Evolutionary conservation across 352 stramenopile species (phyloP).

Genomic region (Globisporangium nagaii): DNA sequence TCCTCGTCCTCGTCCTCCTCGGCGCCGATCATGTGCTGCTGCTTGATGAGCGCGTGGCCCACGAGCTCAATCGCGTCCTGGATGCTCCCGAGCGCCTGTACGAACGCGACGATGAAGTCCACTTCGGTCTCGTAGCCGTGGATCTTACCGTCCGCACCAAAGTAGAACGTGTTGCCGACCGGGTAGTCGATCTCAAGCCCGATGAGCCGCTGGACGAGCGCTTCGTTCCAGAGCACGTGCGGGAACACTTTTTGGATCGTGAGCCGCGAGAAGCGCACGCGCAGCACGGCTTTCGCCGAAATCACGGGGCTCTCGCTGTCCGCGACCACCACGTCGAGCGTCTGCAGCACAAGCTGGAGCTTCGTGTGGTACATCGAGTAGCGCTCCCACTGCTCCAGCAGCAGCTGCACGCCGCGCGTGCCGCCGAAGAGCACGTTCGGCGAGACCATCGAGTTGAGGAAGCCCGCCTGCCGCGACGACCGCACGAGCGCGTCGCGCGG

Average conservation of each 20-base stretch:
- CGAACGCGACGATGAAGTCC: slow-evolving; percentile 48
- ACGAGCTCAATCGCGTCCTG: slow-evolving; percentile 42
- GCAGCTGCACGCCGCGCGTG: slow-evolving; percentile 27
- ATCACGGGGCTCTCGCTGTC: slow-evolving; percentile 35
- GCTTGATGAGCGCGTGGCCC: slow-evolving; percentile 42
- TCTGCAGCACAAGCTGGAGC: slow-evolving; percentile 43
- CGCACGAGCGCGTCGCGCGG: slow-evolving; percentile 14
- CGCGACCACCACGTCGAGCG: slow-evolving; percentile 30
- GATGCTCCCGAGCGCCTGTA: slow-evolving; percentile 34
- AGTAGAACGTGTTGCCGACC: slow-evolving; percentile 60
- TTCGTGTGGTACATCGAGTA: slow-evolving; percentile 56
- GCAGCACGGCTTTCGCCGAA: slow-evolving; percentile 33
- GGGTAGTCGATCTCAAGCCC: slow-evolving; percentile 44
- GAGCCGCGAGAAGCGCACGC: slow-evolving; percentile 46
- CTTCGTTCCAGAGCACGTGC: slow-evolving; percentile 55
- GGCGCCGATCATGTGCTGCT: slow-evolving; percentile 56
- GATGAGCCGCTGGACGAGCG: slow-evolving; percentile 60
- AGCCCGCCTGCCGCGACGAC: slow-evolving; percentile 23
- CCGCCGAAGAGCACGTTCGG: slow-evolving; percentile 46
- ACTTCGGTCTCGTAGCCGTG: slow-evolving; percentile 53
- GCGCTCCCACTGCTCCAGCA: slow-evolving; percentile 59
- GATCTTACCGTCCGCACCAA: slow-evolving; percentile 45
- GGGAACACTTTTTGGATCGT: slow-evolving; percentile 71
- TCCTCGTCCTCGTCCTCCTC: slow-evolving; percentile 22
- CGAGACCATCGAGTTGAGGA: slow-evolving; percentile 38